phyloP scores from a whole-genome alignment of 2,329 filamentous ascomycete species.

The Fusarium globosum region DNA sequence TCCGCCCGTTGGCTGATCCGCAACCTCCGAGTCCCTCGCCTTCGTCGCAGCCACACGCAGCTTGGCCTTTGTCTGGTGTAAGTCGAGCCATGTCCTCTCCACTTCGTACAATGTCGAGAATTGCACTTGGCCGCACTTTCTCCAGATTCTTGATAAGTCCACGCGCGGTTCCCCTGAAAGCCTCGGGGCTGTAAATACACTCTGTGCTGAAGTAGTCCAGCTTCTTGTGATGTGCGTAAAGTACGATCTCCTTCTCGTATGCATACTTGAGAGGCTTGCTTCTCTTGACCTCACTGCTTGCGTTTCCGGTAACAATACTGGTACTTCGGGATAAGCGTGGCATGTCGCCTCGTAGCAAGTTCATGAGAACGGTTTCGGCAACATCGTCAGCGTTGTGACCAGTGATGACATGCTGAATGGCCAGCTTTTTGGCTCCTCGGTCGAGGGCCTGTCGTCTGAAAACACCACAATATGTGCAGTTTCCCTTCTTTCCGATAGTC shows the following conservation, averaged over 20 bases:
- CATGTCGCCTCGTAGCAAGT: constrained; percentile 88
- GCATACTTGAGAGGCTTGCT: constrained; percentile 98
- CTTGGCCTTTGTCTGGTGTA: constrained; percentile 53
- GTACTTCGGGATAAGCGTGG: constrained; percentile 89
- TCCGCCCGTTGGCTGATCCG: constrained; percentile 71
- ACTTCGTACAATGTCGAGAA: constrained; percentile 92
- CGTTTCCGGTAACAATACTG: constrained; percentile 83
- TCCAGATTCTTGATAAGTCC: constrained; percentile 96
- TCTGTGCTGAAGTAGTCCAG: constrained; percentile 98
- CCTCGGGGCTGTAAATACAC: constrained; percentile 97
- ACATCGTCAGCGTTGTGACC: constrained; percentile 98
- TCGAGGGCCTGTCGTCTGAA: constrained; percentile 95
- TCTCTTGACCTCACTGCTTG: constrained; percentile 88
- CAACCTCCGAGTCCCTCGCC: constrained; percentile 71
- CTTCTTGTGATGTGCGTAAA: constrained; percentile 97
- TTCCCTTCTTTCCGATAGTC: constrained; percentile 96
- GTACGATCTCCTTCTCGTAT: constrained; percentile 98
- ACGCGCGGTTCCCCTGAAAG: constrained; percentile 91
- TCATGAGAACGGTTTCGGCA: constrained; percentile 98
- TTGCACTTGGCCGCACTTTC: constrained; percentile 90
- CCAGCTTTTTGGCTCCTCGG: constrained; percentile 86
- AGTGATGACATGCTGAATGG: constrained; percentile 93
- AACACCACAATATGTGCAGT: constrained; percentile 98
- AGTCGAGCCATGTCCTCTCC: constrained; percentile 95
- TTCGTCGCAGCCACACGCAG: constrained; percentile 53